Base-by-base conservation (phyloP, 2,329 filamentous ascomycete species). In the Neonectria faginata region DNA sequence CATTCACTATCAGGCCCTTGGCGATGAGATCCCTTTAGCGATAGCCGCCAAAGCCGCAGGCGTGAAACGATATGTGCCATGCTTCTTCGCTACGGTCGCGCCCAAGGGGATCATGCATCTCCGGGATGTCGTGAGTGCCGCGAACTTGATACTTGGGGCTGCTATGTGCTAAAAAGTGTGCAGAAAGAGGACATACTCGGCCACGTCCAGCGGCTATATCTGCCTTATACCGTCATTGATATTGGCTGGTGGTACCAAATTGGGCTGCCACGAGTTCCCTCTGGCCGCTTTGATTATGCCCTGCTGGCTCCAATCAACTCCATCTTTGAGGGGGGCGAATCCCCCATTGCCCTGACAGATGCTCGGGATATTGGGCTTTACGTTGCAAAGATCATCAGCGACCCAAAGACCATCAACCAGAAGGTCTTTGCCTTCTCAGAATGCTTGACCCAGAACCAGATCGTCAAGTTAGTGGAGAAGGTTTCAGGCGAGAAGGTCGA, bases 161-260 rank as follows among this genome's bases (percentile, higher is more conserved):
- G 25, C 11, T 11, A 22, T 18, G 18, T n/a, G 39, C 39, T 16
- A 42, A 16, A 16, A n/a, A n/a, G 39, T 8, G 39, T 45, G 16
- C 42, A 75, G 70, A 88, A 88, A 76, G 83, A 88, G 65, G 75
- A 80, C 5, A 77, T 87, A 2, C 79, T 84, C 61, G 79, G 85
- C 61, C 80, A 84, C 57, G 78, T 88, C 57, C 81, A 82, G 3
- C 75, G 78, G 42, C 69, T 84, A 0, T 73, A 77, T 36, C 78
- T 89, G 0, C 84, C 84, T 0, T 89, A 84, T 75, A 89, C 86
- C 5, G 78, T 85, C 70, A 81, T 88, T 52, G 86, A 88, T 68
- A 79, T 87, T 9, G 86, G 86, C 22, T 87, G 78, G 77, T 88
- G 86, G 86, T 84, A 85, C 70, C 84, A 88, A 69, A 67, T 85